phyloP scores from a whole-genome alignment of 345 rosid genomes.

The Raphanus raphanistrum region DNA sequence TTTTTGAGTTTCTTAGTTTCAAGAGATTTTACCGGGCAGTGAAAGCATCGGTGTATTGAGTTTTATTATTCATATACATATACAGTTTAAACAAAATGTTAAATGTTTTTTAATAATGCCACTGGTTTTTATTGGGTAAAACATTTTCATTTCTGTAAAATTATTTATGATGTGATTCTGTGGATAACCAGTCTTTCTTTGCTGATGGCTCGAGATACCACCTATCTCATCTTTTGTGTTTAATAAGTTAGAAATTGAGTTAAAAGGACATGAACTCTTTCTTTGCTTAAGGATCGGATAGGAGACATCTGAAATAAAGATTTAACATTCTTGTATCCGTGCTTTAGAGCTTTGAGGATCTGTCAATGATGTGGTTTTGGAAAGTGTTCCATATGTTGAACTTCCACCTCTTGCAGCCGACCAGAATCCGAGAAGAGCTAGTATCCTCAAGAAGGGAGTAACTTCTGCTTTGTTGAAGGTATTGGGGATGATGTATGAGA shows the following conservation, averaged over 20 bases:
- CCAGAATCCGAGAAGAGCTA: too few relatives aligned
- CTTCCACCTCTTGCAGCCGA: too few relatives aligned
- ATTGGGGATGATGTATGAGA: too few relatives aligned
- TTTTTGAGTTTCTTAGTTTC: conserved; percentile 26
- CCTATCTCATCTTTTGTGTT: neutral
- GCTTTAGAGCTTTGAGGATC: neutral
- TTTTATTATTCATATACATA: conserved; percentile 3
- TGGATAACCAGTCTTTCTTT: neutral
- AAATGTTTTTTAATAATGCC: conserved; percentile 36
- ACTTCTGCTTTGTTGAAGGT: too few relatives aligned
- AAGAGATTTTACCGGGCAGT: conserved; percentile 36
- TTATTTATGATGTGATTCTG: neutral
- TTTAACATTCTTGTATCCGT: neutral
- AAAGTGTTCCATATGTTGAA: too few relatives aligned
- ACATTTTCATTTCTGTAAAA: conserved; percentile 37
- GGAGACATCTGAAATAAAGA: neutral
- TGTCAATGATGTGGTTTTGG: too few relatives aligned
- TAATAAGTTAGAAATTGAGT: neutral
- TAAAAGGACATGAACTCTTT: neutral
- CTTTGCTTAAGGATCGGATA: neutral
- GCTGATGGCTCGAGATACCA: neutral
- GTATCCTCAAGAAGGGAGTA: too few relatives aligned
- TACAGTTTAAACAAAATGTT: conserved; percentile 30
- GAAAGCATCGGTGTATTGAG: conserved; percentile 34
- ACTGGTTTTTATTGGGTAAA: conserved; percentile 20